Base-by-base conservation (phyloP, 148 eudicot genomes). In the Vaccinium vitisidaea region DNA sequence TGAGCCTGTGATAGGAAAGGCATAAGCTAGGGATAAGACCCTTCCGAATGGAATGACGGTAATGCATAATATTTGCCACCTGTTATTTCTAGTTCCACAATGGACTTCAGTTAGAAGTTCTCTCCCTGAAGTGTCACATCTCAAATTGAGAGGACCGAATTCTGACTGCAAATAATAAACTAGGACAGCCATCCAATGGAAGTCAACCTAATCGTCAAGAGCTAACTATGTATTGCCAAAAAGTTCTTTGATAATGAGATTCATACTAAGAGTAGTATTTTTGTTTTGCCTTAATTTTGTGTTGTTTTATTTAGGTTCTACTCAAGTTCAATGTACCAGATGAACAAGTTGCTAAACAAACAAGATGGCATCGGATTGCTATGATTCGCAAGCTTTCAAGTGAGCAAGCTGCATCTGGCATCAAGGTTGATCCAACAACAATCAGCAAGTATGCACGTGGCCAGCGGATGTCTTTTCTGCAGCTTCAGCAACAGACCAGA, bases 341-440 rank as follows among this genome's bases (percentile, higher is more conserved):
- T 83, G 96, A 95, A 56, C 98, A 97, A 82, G 95, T 97, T 78
- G 91, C 89, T 54, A 94, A 94, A 86, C 91, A 84, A 75, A 93
- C 97, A 77, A 94, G 99, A 76, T 97, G 99, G 99, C 99, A 97
- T 83, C 91, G 99, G 15, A 97, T 97, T 87, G 99, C 99, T 7
- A 86, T 94, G 93, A 97, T 97, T 83, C 98, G 99, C 80, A 94
- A 97, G 87, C 88, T 97, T 84, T 97, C 99, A 25, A 97, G 98
- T 88, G 99, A 97, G 89, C 99, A 97, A 91, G 95, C 97, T 85
- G 93, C 95, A 80, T 90, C 95, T 10, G 98, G 96, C 30, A 87
- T 92, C 77, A 88, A 94, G 90, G 98, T 94, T 88, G 99, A 97
- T 89, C 92, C 98, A 91, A 88, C 95, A 36, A 92, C 98, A 43